Percentiles rank a stretch among this genome's conserved stretches.
These are phyloP conservation scores for Torulaspora pretoriensis DNA, from an alignment of 1,139 yeast genomes.

Conservation along the genomic window DNA sequence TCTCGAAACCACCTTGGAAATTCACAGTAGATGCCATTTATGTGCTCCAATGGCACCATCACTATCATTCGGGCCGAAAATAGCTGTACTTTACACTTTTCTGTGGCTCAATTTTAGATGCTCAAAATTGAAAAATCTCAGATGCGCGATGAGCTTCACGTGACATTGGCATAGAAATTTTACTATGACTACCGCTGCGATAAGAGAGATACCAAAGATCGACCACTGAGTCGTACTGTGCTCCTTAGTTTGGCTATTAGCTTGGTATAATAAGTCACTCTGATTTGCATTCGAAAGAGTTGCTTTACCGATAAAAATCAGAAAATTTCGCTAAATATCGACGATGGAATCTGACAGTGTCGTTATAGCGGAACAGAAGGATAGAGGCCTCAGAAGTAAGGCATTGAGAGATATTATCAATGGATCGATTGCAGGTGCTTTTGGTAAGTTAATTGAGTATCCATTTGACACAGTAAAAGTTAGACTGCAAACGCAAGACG, in stretches of 20 bases:
- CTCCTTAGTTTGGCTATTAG: neutral
- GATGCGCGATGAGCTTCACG: neutral
- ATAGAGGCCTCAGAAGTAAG: conserved; percentile 10
- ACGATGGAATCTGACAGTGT: conserved; percentile 11
- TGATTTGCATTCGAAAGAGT: no score
- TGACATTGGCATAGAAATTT: neutral
- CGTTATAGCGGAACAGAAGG: conserved; percentile 12
- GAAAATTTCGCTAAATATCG: neutral
- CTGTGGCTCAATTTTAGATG: neutral
- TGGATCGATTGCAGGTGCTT: conserved; percentile 60
- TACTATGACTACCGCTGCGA: neutral
- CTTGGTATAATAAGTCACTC: no score
- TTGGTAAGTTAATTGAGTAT: conserved; percentile 80
- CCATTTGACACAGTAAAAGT: conserved; percentile 94
- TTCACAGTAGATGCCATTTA: no score
- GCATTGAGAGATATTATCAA: conserved; percentile 31
- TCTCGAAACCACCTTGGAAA: no score
- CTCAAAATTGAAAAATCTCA: neutral
- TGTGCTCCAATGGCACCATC: no score
- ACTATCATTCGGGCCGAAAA: no score
- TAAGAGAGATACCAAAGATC: neutral
- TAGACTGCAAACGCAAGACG: conserved; percentile 70
- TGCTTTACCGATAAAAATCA: no score
- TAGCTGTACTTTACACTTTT: no score
- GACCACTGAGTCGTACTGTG: neutral